Conservation (phyloP, 169 alveolate genomes). For the Eimeria acervulina region DNA sequence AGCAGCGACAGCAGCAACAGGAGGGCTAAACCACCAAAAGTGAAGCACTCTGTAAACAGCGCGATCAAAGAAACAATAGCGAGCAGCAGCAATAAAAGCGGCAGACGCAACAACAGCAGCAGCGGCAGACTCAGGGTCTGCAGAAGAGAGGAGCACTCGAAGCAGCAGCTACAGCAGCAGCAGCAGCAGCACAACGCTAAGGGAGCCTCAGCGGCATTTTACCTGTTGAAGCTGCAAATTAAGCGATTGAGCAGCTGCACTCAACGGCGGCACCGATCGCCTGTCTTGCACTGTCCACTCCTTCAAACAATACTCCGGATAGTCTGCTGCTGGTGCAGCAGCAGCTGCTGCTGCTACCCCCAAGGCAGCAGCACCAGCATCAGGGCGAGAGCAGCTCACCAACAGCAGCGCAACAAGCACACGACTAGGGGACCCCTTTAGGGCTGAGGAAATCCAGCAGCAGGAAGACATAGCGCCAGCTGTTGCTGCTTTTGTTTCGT, state of each 20-base stretch:
- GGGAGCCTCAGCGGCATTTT: background rate
- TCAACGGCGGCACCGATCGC: conserved; percentile 51
- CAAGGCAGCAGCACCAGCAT: background rate
- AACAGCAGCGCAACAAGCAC: conserved; percentile 5
- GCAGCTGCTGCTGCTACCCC: conserved; percentile 25
- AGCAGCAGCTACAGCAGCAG: background rate
- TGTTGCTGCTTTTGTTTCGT: background rate
- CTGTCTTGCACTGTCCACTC: conserved; percentile 41
- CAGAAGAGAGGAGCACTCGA: background rate
- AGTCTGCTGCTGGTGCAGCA: background rate
- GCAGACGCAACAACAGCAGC: background rate
- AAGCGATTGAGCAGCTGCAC: conserved; percentile 40
- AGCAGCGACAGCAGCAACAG: background rate
- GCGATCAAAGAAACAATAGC: background rate
- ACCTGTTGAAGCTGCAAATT: conserved; percentile 51
- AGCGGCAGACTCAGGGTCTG: background rate
- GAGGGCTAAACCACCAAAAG: no score
- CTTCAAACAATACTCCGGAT: conserved; percentile 55
- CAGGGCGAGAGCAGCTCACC: conserved; percentile 44
- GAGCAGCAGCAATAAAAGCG: background rate
- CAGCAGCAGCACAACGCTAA: background rate
- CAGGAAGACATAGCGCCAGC: conserved; percentile 50
- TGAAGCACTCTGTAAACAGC: no score
- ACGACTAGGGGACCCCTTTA: background rate
- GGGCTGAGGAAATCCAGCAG: conserved; percentile 27